Evolutionary conservation across 441 rosid species (phyloP).

Genomic region (Brassica balearica): DNA sequence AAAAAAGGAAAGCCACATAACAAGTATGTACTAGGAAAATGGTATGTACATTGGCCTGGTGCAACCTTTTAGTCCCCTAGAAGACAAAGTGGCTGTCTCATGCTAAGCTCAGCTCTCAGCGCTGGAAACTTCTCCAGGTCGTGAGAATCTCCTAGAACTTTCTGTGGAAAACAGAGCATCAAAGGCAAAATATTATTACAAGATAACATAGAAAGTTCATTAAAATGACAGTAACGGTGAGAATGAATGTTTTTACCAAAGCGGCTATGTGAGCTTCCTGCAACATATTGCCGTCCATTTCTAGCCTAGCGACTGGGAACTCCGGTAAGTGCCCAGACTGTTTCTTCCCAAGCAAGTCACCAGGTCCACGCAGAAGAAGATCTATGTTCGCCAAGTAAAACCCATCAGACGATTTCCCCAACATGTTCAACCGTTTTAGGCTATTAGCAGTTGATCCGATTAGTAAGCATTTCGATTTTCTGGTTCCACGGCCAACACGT

Average conservation of each 20-base stretch:
- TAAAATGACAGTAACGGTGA: slow-evolving; percentile 2
- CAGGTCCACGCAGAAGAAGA: slow-evolving; percentile 91
- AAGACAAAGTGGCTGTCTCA: slow-evolving; percentile 91
- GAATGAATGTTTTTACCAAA: slow-evolving; percentile 55
- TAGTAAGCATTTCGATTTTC: slow-evolving; percentile 77
- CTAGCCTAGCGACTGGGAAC: slow-evolving; percentile 88
- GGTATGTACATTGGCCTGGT: slow-evolving; percentile 31
- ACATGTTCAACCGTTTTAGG: slow-evolving; percentile 72
- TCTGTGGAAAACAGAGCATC: slow-evolving; percentile 51
- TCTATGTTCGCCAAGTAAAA: slow-evolving; percentile 88
- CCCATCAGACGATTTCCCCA: slow-evolving; percentile 85
- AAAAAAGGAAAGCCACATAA: slow-evolving; percentile 18
- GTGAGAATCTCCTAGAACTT: slow-evolving; percentile 67
- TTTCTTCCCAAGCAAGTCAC: slow-evolving; percentile 91
- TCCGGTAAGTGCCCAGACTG: slow-evolving; percentile 96
- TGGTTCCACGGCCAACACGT: slow-evolving; percentile 80
- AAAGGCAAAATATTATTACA: slow-evolving; percentile 15
- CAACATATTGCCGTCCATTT: slow-evolving; percentile 81
- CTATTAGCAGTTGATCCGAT: slow-evolving; percentile 61
- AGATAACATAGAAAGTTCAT: not conserved
- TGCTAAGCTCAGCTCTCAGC: slow-evolving; percentile 91
- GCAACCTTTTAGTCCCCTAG: slow-evolving; percentile 69
- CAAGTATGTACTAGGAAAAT: slow-evolving; percentile 22
- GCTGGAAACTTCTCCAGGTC: slow-evolving; percentile 75
- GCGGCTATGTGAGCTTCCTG: slow-evolving; percentile 90